Evolutionary conservation across 805 yeast genomes (phyloP), one percentile per base, ranked within the genome.

Genomic region (Candida silvatica): DNA sequence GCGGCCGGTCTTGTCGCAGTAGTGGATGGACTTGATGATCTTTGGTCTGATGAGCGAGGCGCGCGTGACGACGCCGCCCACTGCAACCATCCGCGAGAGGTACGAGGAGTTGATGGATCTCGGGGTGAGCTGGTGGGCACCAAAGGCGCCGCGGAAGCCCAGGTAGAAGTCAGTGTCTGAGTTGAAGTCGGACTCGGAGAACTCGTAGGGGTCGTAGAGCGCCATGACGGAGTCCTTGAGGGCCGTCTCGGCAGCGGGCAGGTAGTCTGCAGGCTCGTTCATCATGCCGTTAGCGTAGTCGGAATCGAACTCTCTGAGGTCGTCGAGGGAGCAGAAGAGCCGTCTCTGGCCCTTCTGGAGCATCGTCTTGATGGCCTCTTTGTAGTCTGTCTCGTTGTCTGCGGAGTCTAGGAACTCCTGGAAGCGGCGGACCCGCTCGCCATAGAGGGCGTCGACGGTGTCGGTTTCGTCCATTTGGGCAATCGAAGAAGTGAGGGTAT

Each of bases 21-120:
- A 90, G 61, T 90, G 97, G 20, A 92, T 95, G 8, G 95, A 85
- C 48, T 94, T 72, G 32, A 87, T 70, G 36, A 90, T 73, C 56
- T 90, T 90, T 25, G 98, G 98, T 42, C 97, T 72, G 28, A 92
- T 94, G 38, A 92, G 66, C 1, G 97, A 87, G 20, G 95, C 88
- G 43, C 92, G 70, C 1, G 97, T 90, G 14, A 92, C 95, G 47
- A 92, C 92, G 37, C 98, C 98, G 60, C 92, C 97, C 17, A 92
- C 67, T 2, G 94, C 78, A 29, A 92, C 75, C 71, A 90, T 64
- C 51, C 80, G 79, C 37, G 95, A 33, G 34, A 92, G 64, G 44
- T 74, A 80, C 11, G 69, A 60, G 2, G 97, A 80, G 39, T 79
- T 74, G 38, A 92, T 76, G 3, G 95, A 77, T 50, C 97, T 72